Conservation (phyloP, 1,284 basidiomycete genomes). For the Pseudozyma sp. region DNA sequence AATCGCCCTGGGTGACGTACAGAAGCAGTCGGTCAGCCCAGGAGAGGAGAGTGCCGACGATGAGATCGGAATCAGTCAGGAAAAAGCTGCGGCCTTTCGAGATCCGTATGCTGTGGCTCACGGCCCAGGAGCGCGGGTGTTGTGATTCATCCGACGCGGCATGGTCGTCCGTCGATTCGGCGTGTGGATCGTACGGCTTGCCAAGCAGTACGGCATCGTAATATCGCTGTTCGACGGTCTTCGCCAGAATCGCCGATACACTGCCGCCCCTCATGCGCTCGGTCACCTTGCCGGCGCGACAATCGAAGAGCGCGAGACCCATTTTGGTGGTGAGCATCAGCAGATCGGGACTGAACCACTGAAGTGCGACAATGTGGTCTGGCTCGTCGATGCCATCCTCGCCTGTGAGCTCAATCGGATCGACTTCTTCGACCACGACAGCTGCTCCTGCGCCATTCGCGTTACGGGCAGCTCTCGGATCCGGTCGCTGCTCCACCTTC, state of each 20-base stretch:
- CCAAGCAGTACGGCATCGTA: constrained; percentile 37
- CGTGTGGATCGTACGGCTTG: constrained; percentile 25
- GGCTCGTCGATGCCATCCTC: constrained; percentile 49
- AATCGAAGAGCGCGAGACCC: constrained; percentile 53
- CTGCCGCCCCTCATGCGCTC: constrained; percentile 59
- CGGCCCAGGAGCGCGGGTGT: constrained; percentile 25
- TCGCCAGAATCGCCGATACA: constrained; percentile 67
- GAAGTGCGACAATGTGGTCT: constrained; percentile 69
- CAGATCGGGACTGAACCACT: constrained; percentile 71
- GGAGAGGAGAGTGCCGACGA: constrained; percentile 86
- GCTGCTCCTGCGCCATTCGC: background rate
- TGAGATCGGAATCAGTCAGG: constrained; percentile 75
- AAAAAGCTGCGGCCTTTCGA: constrained; percentile 93
- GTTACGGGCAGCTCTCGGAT: constrained; percentile 7
- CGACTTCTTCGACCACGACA: constrained; percentile 34
- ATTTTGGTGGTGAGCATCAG: constrained; percentile 47
- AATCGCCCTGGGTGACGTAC: constrained; percentile 86
- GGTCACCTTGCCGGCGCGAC: constrained; percentile 49
- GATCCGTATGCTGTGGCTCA: constrained; percentile 75
- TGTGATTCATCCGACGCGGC: background rate
- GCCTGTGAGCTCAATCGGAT: constrained; percentile 39
- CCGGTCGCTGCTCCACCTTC: constrained; percentile 24
- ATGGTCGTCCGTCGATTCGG: constrained; percentile 9
- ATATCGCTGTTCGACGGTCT: constrained; percentile 41
- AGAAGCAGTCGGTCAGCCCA: constrained; percentile 94